A percentile compares a stretch with the other conserved stretches of the same genome.
phyloP scores from a whole-genome alignment of 2,329 filamentous ascomycete species.

The Alternaria rosae region DNA sequence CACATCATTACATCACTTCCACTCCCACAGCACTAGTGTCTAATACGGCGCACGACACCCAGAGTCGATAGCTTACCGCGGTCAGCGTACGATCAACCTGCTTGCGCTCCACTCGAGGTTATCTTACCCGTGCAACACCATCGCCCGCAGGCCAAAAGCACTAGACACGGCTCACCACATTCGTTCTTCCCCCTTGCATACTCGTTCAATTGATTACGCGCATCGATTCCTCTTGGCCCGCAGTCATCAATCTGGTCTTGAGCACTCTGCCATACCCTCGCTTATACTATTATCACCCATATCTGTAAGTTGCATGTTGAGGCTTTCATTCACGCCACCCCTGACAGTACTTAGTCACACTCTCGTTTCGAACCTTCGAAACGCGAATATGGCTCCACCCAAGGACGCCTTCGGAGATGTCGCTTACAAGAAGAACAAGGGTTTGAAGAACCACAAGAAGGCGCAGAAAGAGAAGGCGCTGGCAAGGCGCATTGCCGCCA shows the following conservation, averaged over 20 bases:
- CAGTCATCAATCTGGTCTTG: background rate
- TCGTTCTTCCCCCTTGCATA: background rate
- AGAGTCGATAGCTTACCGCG: background rate
- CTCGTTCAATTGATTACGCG: background rate
- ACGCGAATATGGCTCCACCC: background rate
- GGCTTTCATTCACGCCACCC: background rate
- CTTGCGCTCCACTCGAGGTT: background rate
- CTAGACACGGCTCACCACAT: background rate
- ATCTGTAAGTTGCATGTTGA: background rate
- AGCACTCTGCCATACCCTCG: background rate
- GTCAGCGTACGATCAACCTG: background rate
- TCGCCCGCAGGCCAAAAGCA: too few species aligned
- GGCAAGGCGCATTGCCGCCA: slow-evolving; percentile 1
- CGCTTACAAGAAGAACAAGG: slow-evolving; percentile 6
- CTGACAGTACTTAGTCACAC: background rate
- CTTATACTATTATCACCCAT: background rate
- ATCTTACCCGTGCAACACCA: background rate
- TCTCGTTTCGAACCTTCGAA: background rate
- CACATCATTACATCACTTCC: background rate
- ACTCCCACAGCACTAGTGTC: background rate
- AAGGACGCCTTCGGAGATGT: background rate
- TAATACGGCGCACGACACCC: background rate
- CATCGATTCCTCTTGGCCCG: fast-evolving
- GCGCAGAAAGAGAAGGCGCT: slow-evolving; percentile 9
- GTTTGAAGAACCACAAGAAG: slow-evolving; percentile 11